phyloP scores from a whole-genome alignment of 257 asterid genomes.

The Jaltomata sinuosa region DNA sequence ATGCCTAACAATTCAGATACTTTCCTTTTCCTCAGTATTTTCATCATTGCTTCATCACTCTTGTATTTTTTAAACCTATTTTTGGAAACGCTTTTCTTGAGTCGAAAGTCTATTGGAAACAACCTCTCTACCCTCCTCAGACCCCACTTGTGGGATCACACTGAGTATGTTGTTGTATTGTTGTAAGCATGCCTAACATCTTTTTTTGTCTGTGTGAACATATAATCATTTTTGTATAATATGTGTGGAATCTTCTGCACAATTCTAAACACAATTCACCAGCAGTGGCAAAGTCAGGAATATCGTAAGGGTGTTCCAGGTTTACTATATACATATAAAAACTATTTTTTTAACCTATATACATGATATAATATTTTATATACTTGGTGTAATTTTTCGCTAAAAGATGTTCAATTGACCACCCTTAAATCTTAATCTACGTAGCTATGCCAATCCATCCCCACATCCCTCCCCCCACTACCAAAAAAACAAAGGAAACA shows the following conservation, averaged over 20 bases:
- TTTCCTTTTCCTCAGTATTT: not conserved
- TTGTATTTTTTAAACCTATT: not conserved
- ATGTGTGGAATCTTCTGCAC: not conserved
- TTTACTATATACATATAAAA: too few relatives aligned
- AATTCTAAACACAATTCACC: not conserved
- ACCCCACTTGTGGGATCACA: not conserved
- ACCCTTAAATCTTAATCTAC: not conserved
- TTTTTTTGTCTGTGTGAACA: not conserved
- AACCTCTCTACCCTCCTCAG: not conserved
- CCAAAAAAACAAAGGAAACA: not conserved
- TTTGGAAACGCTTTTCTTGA: not conserved
- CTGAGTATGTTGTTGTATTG: not conserved
- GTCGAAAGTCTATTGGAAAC: not conserved
- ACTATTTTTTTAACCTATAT: not conserved
- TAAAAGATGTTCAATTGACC: not conserved
- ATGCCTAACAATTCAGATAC: not conserved
- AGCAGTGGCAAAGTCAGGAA: not conserved
- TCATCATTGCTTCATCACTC: not conserved
- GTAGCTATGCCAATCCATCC: not conserved
- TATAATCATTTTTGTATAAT: not conserved
- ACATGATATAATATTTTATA: too few relatives aligned
- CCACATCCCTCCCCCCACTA: not conserved
- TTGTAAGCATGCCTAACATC: not conserved
- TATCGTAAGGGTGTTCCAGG: not conserved
- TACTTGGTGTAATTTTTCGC: not conserved